Evolutionary conservation across 2,329 filamentous ascomycete genomes (phyloP), one percentile per base, ranked within the genome.

Genomic region (Mariannaea elegans): DNA sequence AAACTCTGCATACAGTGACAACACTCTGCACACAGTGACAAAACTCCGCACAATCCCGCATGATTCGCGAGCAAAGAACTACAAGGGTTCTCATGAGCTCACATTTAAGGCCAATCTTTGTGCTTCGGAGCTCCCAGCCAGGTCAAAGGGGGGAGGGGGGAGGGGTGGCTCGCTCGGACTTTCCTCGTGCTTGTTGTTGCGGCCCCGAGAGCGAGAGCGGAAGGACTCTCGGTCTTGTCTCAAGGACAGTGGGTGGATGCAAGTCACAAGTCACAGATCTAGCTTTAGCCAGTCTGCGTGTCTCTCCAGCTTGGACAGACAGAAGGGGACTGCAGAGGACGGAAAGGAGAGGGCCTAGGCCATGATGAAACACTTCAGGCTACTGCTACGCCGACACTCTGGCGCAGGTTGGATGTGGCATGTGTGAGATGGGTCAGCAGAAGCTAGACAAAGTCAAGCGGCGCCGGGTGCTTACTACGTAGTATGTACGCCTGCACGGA

Each of bases 231-330:
- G 34, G 49, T 44, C 50, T 45, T 54, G 56, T 59, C 56, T 53
- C 49, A 48, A 32, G 36, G 51, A 12, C 34, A 45, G 16, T 44
- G 42, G 24, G n/a, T 16, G 21, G 31, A 32, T 19, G 27, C 36
- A n/a, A 52, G 24, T 51, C 46, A 39, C 55, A 47, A 52, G 41
- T 58, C 48, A 57, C 31, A 13, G 16, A 38, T 19, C 56, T 54
- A 38, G 29, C 19, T 48, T 38, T 49, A 23, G 49, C 14, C 50
- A 24, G 24, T n/a, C 45, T 49, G 54, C 56, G 50, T 59, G 56
- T 50, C 56, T 59, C 45, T 44, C 24, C 50, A 42, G 44, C 42
- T 49, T 23, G 36, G 56, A 27, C 42, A 49, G 23, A 39, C 36
- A 45, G 56, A 38, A 48, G 16, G n/a, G n/a, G n/a, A n/a, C n/a